Evolutionary conservation across 2,329 filamentous ascomycete species (phyloP).

Genomic region (Botrytis tulipae): DNA sequence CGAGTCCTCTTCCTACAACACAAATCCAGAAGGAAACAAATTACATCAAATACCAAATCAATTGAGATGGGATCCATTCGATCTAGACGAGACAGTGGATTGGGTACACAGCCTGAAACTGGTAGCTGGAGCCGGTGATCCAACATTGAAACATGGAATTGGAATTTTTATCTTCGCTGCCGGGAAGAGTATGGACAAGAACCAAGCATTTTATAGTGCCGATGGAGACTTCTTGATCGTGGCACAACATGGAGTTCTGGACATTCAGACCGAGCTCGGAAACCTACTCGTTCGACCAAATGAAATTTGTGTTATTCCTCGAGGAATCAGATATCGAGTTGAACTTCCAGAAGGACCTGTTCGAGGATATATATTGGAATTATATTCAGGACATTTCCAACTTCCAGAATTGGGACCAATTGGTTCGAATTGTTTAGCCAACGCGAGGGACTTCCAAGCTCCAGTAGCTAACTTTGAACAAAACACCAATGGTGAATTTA

Average conservation of each 20-base stretch:
- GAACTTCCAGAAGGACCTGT: slow-evolving; percentile 59
- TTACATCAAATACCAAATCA: slow-evolving; percentile 77
- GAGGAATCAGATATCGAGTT: slow-evolving; percentile 73
- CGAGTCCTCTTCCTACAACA: slow-evolving; percentile 46
- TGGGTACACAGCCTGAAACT: slow-evolving; percentile 65
- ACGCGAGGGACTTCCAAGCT: slow-evolving; percentile 71
- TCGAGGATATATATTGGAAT: slow-evolving; percentile 72
- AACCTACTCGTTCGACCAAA: slow-evolving; percentile 72
- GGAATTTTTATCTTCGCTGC: slow-evolving; percentile 81
- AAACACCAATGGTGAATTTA: slow-evolving; percentile 45
- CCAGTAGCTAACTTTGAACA: slow-evolving; percentile 69
- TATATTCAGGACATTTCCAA: slow-evolving; percentile 70
- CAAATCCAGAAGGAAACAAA: slow-evolving; percentile 38
- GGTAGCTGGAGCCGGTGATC: slow-evolving; percentile 76
- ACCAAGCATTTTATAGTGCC: slow-evolving; percentile 78
- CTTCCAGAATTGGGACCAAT: slow-evolving; percentile 73
- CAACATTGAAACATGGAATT: slow-evolving; percentile 73
- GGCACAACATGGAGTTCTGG: slow-evolving; percentile 68
- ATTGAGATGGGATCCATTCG: slow-evolving; percentile 71
- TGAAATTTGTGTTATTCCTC: slow-evolving; percentile 74
- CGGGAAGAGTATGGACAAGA: slow-evolving; percentile 72
- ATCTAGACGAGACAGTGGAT: slow-evolving; percentile 66
- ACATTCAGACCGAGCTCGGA: slow-evolving; percentile 76
- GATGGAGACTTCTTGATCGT: slow-evolving; percentile 79
- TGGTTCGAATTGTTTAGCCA: slow-evolving; percentile 72